Percentiles rank a stretch among this genome's conserved stretches.
Evolutionary conservation across 2,329 filamentous ascomycete species (phyloP).

Genomic region (Fusarium sp.): DNA sequence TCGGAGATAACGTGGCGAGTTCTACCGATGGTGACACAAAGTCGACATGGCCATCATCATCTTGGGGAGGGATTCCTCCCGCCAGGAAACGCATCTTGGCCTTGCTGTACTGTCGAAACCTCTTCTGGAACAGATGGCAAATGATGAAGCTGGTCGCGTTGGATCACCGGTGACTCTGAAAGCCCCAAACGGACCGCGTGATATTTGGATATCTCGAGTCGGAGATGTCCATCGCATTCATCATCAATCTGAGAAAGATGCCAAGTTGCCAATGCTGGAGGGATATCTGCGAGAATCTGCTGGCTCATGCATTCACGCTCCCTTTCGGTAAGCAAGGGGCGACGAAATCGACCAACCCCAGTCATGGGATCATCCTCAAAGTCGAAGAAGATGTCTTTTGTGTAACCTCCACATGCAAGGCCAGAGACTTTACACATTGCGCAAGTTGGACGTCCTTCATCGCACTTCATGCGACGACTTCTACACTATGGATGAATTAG

Average conservation of each 20-base stretch:
- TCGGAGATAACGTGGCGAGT: background rate
- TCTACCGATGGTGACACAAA: background rate
- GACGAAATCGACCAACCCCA: slow-evolving; percentile 9
- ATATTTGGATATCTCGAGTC: slow-evolving; percentile 13
- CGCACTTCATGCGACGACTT: slow-evolving; percentile 33
- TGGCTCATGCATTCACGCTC: slow-evolving; percentile 27
- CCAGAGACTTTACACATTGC: slow-evolving; percentile 21
- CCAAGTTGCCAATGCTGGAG: slow-evolving; percentile 9
- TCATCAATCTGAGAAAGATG: slow-evolving; percentile 28
- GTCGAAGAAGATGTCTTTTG: slow-evolving; percentile 33
- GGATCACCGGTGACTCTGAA: slow-evolving; percentile 3
- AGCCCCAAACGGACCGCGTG: slow-evolving; percentile 29
- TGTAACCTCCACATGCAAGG: slow-evolving; percentile 28
- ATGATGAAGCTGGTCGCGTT: fast-evolving
- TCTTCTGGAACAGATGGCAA: background rate
- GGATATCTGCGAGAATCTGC: slow-evolving; percentile 7
- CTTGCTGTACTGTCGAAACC: fast-evolving
- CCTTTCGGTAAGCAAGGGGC: slow-evolving; percentile 22
- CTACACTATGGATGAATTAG: slow-evolving; percentile 24
- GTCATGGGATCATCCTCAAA: slow-evolving; percentile 11
- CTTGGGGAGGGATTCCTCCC: fast-evolving
- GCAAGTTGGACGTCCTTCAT: slow-evolving; percentile 24
- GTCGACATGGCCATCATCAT: background rate
- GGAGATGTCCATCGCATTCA: slow-evolving; percentile 17
- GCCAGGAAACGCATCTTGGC: background rate